Percentiles rank a stretch among this genome's conserved stretches.
phyloP scores from a whole-genome alignment of 371 early-diverging fungal species.

The Paraphysoderma sedebokerense region DNA sequence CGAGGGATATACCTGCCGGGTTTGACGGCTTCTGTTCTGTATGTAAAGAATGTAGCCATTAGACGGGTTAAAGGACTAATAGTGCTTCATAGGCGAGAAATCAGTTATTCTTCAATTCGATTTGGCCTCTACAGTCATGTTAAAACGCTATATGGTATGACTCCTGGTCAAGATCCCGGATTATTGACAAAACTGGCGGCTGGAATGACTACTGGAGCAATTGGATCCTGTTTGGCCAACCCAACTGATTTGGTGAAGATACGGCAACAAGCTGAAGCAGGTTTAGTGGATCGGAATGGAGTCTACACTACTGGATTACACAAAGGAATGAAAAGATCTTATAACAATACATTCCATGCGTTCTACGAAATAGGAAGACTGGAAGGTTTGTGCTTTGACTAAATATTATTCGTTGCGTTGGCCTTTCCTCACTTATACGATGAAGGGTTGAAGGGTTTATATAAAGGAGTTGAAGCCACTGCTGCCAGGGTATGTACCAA shows the following conservation, averaged over 20 bases:
- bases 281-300: slow-evolving; percentile 1
- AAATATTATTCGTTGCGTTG: too few relatives aligned
- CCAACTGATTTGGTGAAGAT: not conserved
- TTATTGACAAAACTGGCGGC: not conserved
- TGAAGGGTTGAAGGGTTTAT: slow-evolving; percentile 6
- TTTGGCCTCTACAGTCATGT: not conserved
- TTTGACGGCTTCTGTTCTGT: not conserved
- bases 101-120: not conserved
- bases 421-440: too few relatives aligned
- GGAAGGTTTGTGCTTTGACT: too few relatives aligned
- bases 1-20: not conserved
- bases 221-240: not conserved
- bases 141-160: not conserved
- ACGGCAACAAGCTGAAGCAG: not conserved
- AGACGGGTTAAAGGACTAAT: too few relatives aligned
- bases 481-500: slow-evolving; percentile 3
- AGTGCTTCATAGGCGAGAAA: too few relatives aligned
- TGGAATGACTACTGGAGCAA: not conserved
- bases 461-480: slow-evolving; percentile 8
- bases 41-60: too few relatives aligned
- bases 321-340: slow-evolving; percentile 3
- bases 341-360: slow-evolving; percentile 6
- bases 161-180: not conserved
- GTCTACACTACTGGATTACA: slow-evolving; percentile 7
- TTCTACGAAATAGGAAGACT: slow-evolving; percentile 4